Evolutionary conservation across 2,329 filamentous ascomycete species (phyloP), one percentile per base, ranked within the genome.

Genomic region (Aureobasidium lini): DNA sequence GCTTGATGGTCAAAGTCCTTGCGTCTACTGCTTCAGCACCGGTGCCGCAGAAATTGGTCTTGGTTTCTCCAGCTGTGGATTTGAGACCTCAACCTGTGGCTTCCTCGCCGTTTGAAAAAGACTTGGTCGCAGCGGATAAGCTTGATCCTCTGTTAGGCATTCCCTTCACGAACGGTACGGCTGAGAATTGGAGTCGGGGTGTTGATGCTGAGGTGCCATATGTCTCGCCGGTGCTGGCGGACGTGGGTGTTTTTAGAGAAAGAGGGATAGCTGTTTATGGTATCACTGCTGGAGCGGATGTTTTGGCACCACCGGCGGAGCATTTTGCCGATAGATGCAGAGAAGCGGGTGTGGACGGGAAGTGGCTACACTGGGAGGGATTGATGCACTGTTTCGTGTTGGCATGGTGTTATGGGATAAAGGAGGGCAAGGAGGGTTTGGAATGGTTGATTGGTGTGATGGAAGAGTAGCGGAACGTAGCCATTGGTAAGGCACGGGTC

Each of bases 361-460:
- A 80, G 59, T 84, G 82, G 83, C 63, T 85, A 42, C 72, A 81
- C 9, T 85, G 82, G 82, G 76, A 81, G 16, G 77, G 77, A 16
- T 79, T 84, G 69, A 84, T 85, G 79, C 82, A 85, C 67, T 82
- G 79, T 61, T 84, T 84, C 56, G 75, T 79, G 1, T 67, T 84
- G 37, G 76, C 78, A 1, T 77, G 75, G 47, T 69, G 72, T 1
- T 83, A 79, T 62, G 73, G 70, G 0, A 39, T 83, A 29, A 69
- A 66, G 4, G 81, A 84, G 63, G 75, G 77, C 2, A 74, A 70
- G 32, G 69, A 78, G 61, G 76, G 68, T 0, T 70, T 77, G 32
- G 70, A 76, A 1, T 82, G 79, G 76, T 69, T 79, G 0, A 57
- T 78, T 0, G 70, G 76, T 29, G 66, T 72, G 0, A 54, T 75